These are phyloP conservation scores for Tetrapisispora taiwanensis DNA, from an alignment of 805 yeast genomes.

Conservation along the genomic window DNA sequence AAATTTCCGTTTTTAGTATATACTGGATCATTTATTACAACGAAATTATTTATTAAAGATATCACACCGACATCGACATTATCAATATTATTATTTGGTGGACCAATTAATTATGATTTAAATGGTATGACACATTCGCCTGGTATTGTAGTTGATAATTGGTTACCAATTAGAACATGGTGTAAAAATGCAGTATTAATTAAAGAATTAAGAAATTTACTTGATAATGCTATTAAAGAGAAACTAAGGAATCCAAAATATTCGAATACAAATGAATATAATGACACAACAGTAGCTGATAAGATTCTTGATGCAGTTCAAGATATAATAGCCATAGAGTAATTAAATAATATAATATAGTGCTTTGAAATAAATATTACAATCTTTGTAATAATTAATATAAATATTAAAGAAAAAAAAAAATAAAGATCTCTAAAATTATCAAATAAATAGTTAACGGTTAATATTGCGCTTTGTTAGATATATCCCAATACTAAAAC, in stretches of 20 bases:
- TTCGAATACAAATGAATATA: constrained; percentile 1
- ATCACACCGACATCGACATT: constrained; percentile 71
- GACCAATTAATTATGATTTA: constrained; percentile 50
- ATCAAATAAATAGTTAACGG: too few species aligned
- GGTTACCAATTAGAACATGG: constrained; percentile 91
- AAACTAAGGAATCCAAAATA: constrained; percentile 45
- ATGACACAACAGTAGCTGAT: constrained; percentile 16
- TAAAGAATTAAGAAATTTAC: constrained; percentile 51
- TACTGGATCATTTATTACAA: constrained; percentile 48
- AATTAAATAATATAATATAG: too few species aligned
- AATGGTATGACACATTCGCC: constrained; percentile 50
- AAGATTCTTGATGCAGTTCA: constrained; percentile 36
- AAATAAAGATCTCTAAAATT: too few species aligned
- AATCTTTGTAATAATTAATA: too few species aligned
- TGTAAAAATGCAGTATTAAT: constrained; percentile 84
- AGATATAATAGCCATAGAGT: constrained; percentile 22
- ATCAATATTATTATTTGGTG: constrained; percentile 74
- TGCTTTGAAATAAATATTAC: too few species aligned
- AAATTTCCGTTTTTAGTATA: constrained; percentile 56
- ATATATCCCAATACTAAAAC: too few species aligned
- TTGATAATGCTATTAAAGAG: constrained; percentile 58
- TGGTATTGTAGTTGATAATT: constrained; percentile 75
- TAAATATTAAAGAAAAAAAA: too few species aligned
- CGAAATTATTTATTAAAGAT: constrained; percentile 61
- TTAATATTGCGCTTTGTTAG: too few species aligned